Conservation (phyloP, 768 basidiomycete species). For the Mycena maculata region DNA sequence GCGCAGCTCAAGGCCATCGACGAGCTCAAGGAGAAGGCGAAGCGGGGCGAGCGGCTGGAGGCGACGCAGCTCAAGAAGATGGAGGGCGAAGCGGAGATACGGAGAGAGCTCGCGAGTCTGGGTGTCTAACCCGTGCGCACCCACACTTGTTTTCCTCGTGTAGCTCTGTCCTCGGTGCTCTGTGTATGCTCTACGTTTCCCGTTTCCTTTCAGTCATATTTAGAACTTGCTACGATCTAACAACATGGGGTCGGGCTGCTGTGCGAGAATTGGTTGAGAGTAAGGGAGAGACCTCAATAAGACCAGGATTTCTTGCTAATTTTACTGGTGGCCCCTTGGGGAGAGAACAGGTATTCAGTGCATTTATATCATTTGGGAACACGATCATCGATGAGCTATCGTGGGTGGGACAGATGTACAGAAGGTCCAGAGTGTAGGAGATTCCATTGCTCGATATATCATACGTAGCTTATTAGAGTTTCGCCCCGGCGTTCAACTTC, state of each 20-base stretch:
- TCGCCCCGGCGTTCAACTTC: slow-evolving; percentile 9
- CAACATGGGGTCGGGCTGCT: too few species aligned
- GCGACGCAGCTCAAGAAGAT: slow-evolving; percentile 98
- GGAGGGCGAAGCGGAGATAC: slow-evolving; percentile 87
- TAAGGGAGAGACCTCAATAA: too few species aligned
- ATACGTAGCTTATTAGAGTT: neutral
- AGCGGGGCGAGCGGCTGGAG: slow-evolving; percentile 91
- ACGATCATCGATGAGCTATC: too few species aligned
- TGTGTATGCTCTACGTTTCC: slow-evolving; percentile 26
- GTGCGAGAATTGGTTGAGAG: too few species aligned
- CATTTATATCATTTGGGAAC: too few species aligned
- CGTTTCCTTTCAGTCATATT: slow-evolving; percentile 7
- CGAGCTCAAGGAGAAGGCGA: slow-evolving; percentile 93
- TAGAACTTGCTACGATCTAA: slow-evolving; percentile 21
- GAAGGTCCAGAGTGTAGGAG: too few species aligned
- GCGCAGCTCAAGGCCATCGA: slow-evolving; percentile 97
- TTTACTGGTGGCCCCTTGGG: too few species aligned
- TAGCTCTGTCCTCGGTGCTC: slow-evolving; percentile 22
- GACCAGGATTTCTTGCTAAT: too few species aligned
- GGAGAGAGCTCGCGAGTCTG: slow-evolving; percentile 74
- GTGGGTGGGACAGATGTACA: too few species aligned
- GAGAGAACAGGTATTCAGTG: too few species aligned
- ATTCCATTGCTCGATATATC: too few species aligned
- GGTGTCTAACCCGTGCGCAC: slow-evolving; percentile 34
- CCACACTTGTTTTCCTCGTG: neutral